A percentile compares a stretch with the other conserved stretches of the same genome.
Conservation (phyloP, 1,139 yeast species). For the Debaryomyces sp. region DNA sequence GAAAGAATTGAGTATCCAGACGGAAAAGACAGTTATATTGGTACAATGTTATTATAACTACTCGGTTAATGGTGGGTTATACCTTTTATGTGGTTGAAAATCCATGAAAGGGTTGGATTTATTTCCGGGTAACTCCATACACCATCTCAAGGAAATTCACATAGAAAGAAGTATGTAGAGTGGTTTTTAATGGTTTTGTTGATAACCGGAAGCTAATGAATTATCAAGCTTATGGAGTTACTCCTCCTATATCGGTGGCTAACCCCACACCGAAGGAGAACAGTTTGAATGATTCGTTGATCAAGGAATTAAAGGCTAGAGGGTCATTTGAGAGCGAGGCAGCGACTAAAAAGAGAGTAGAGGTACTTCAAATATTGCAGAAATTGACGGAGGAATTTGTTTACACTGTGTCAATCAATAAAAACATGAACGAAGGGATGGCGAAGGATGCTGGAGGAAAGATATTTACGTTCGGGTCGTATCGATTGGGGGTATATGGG, state of each 20-base stretch:
- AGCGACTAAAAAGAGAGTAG: conserved; percentile 78
- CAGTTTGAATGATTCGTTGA: conserved; percentile 69
- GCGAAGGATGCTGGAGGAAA: conserved; percentile 97
- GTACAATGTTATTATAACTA: not conserved
- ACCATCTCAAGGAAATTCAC: conserved; percentile 2
- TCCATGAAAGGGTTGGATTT: no score
- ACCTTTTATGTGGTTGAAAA: not conserved
- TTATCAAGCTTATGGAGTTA: conserved; percentile 65
- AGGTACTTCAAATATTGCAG: conserved; percentile 74
- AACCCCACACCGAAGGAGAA: conserved; percentile 85
- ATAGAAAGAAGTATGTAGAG: not conserved
- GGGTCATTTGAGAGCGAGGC: conserved; percentile 88
- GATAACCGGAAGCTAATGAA: conserved; percentile 20
- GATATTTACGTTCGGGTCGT: conserved; percentile 92
- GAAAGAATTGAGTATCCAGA: not conserved
- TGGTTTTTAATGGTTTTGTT: not conserved
- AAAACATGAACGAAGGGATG: conserved; percentile 97
- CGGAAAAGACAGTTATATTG: not conserved
- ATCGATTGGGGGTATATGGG: conserved; percentile 92
- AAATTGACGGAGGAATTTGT: conserved; percentile 79
- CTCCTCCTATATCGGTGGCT: conserved; percentile 83
- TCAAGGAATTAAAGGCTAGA: conserved; percentile 76
- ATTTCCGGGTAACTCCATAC: conserved; percentile 1
- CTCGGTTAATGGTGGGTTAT: not conserved
- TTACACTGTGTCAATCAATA: conserved; percentile 70